phyloP scores from a whole-genome alignment of 768 basidiomycete genomes.

The Hygrophorus russula region DNA sequence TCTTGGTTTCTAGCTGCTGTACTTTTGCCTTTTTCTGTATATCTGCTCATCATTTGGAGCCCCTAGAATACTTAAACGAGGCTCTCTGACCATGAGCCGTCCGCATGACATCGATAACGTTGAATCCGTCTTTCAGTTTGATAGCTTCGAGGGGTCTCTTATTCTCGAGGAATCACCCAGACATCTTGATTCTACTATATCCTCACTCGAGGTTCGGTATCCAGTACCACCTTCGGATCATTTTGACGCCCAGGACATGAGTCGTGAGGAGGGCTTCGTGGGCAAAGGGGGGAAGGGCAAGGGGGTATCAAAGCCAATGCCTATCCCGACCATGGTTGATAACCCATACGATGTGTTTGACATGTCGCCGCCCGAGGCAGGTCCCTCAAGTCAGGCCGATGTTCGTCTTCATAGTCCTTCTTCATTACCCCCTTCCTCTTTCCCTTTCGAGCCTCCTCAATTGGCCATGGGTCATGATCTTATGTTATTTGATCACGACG shows the following conservation, averaged over 20 bases:
- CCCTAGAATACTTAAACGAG: neutral
- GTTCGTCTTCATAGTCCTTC: conserved; percentile 15
- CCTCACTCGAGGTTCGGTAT: neutral
- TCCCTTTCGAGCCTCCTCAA: conserved; percentile 3
- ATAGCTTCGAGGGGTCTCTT: conserved; percentile 27
- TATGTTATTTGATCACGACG: neutral
- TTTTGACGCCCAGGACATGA: neutral
- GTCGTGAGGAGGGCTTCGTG: neutral
- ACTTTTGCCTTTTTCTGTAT: neutral
- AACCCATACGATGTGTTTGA: conserved; percentile 31
- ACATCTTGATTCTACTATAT: neutral
- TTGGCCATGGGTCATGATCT: conserved; percentile 2
- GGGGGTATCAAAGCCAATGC: conserved; percentile 39
- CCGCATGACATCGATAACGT: conserved; percentile 44
- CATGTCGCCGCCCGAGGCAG: conserved; percentile 14
- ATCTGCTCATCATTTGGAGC: too few species aligned
- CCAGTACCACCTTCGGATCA: neutral
- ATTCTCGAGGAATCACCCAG: neutral
- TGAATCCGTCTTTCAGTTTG: conserved; percentile 39
- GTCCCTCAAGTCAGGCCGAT: conserved; percentile 15
- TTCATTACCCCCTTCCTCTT: conserved; percentile 16
- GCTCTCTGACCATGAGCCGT: conserved; percentile 17
- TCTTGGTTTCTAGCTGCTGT: conserved; percentile 11
- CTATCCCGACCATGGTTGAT: conserved; percentile 26
- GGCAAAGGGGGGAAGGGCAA: conserved; percentile 39